Base-by-base conservation (phyloP, 1,139 yeast species). In the Tardiomyces digboiensis region DNA sequence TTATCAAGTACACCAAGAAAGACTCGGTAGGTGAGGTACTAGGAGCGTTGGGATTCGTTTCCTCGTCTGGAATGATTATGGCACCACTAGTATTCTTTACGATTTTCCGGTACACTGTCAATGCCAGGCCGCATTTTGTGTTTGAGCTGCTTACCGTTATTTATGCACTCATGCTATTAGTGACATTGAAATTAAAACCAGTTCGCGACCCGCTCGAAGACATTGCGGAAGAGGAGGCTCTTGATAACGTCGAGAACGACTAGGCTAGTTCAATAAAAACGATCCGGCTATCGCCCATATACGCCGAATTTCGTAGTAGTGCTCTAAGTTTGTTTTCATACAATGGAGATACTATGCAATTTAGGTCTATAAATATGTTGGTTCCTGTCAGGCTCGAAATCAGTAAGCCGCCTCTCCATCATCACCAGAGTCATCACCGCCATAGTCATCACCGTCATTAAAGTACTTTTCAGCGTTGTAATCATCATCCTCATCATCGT, bases 401-500 rank as follows among this genome's bases (percentile, higher is more conserved):
- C 20, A 54, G 39, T 53, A 55, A 10, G 55, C 56, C 7, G 75
- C 80, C 39, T 71, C n/a, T n/a, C n/a, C 79, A 41, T 65, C 74
- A 13, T 70, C 78, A 44, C 62, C 70, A 42, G 68, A 74, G 33
- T 72, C 75, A 19, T 49, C 57, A 14, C 49, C 56, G 23, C 64
- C 73, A 19, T 49, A 49, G 19, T 47, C 62, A 42, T 71, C 76
- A 44, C 82, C 82, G 53, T 75, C 80, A 51, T 76, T 79, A 55
- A 77, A 76, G 59, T 76, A 78, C 53, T 74, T 75, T 59, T 85
- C 95, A 36, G 87, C 94, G 51, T 82, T 85, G 48, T 80, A 87
- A 43, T 82, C 89, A 56, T 80, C 86, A 49, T 78, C 82, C 45
- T 80, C 87, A 39, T 77, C 83, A 46, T 76, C 83, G 41, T 79